Evolutionary conservation across 805 yeast genomes (phyloP).

Genomic region (Jamesozyma hellenica): DNA sequence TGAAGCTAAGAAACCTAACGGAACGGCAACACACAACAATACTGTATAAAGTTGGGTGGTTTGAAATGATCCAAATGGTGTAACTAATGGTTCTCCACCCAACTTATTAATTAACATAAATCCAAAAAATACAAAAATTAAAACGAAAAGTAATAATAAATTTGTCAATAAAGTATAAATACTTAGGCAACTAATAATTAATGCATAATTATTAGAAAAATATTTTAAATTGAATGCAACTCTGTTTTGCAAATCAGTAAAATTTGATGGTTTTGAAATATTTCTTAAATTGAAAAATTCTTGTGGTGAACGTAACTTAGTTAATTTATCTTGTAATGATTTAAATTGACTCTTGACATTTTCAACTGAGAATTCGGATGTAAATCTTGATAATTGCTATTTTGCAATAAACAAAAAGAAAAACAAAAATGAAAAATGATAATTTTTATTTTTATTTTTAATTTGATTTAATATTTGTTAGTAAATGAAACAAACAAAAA

Average conservation of each 20-base stretch:
- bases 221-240: slow-evolving; percentile 78
- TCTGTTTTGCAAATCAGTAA: slow-evolving; percentile 82
- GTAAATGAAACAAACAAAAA: neutral
- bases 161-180: slow-evolving; percentile 85
- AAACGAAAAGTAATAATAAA: slow-evolving; percentile 71
- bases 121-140: slow-evolving; percentile 64
- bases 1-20: slow-evolving; percentile 77
- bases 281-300: slow-evolving; percentile 90
- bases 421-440: too few relatives aligned
- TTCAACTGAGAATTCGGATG: slow-evolving; percentile 24
- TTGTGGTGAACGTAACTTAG: slow-evolving; percentile 77
- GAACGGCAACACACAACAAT: slow-evolving; percentile 63
- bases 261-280: slow-evolving; percentile 80
- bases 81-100: slow-evolving; percentile 71
- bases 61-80: slow-evolving; percentile 62
- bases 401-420: too few relatives aligned
- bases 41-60: slow-evolving; percentile 79
- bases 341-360: slow-evolving; percentile 36
- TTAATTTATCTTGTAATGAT: slow-evolving; percentile 49
- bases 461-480: neutral
- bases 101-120: slow-evolving; percentile 67
- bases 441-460: neutral
- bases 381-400: slow-evolving; percentile 24
- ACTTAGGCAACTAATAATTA: slow-evolving; percentile 61
- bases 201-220: slow-evolving; percentile 76